A percentile compares a stretch with the other conserved stretches of the same genome.
Evolutionary conservation across 768 basidiomycete genomes (phyloP).

Genomic region (Russula ochroleuca): DNA sequence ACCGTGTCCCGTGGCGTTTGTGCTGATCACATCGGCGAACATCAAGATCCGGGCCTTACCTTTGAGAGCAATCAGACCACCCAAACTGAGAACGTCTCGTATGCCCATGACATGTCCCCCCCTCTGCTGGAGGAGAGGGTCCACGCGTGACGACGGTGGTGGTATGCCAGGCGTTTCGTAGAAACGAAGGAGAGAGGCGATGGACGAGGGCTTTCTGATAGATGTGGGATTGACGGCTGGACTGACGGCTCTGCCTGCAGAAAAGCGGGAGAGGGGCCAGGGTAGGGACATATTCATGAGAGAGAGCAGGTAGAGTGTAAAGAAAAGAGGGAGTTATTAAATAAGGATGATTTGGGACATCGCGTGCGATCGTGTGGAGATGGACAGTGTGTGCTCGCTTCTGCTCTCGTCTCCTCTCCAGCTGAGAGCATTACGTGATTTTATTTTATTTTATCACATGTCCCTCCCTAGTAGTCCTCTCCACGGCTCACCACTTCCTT

Average conservation of each 20-base stretch:
- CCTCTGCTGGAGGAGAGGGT: constrained; percentile 59
- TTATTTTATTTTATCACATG: constrained; percentile 12
- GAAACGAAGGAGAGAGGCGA: constrained; percentile 33
- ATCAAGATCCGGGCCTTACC: constrained; percentile 9
- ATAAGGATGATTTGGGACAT: constrained; percentile 5
- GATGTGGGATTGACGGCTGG: constrained; percentile 6
- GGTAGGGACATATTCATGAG: constrained; percentile 24
- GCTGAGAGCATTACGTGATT: not conserved
- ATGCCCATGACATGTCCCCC: constrained; percentile 52
- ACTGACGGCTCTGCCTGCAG: constrained; percentile 1
- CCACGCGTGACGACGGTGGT: constrained; percentile 70
- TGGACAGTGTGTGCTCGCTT: not conserved
- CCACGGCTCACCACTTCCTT: constrained; percentile 85
- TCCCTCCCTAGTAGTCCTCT: constrained; percentile 64
- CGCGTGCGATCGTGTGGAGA: not conserved
- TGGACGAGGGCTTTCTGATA: constrained; percentile 12
- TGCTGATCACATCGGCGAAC: not conserved
- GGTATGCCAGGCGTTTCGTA: constrained; percentile 65
- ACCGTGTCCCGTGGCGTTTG: constrained; percentile 13
- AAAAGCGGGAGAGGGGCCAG: constrained; percentile 31
- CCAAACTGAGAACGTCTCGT: constrained; percentile 72
- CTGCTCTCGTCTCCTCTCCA: not conserved
- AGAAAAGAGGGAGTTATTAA: not conserved
- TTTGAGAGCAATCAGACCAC: constrained; percentile 39
- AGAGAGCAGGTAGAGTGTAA: not conserved